Base-by-base conservation (phyloP, 140 eudicot genomes). In the Anethum foeniculum region DNA sequence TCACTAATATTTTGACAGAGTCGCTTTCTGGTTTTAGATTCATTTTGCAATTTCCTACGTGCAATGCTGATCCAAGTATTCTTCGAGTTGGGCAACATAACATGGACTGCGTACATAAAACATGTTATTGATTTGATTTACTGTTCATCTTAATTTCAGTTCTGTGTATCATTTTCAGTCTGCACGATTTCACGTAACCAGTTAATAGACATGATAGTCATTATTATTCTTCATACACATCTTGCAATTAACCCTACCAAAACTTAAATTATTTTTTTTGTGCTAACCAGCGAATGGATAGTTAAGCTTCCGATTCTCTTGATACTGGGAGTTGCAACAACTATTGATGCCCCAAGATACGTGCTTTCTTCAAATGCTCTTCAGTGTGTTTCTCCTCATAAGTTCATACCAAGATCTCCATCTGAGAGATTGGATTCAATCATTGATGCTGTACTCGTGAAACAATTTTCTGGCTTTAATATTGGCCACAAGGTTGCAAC, bases 241-340 rank as follows among this genome's bases (percentile, higher is more conserved):
- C 44, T 36, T 77, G 16, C 71, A 72, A n/a, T 25, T 46, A 46
- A 46, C 48, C 80, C 78, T 71, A 67, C 52, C 23, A 28, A 73
- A 80, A 80, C 77, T 79, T 83, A 30, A 82, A 12, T 25, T 38
- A 77, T 72, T 82, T 14, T 34, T 18, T 36, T 28, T 77, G 48
- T 84, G 68, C 58, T 83, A 83, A 60, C 9, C 91, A 92, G 98
- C 82, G 97, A 94, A 90, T 94, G 98, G 98, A 88, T 83, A 77
- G 85, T 90, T 77, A 94, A 94, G 84, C 77, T 94, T 71, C 98
- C 98, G 60, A 79, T 94, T 43, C 85, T 92, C 75, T 84, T 94
- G 83, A 83, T 94, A 73, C 71, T 89, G 80, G 98, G 98, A 80
- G 94, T 94, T 77, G 90, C 97, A 84, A 92, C 97, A 52, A 86